Base-by-base conservation (phyloP, 2,329 filamentous ascomycete genomes). In the Scytalidium sp. region DNA sequence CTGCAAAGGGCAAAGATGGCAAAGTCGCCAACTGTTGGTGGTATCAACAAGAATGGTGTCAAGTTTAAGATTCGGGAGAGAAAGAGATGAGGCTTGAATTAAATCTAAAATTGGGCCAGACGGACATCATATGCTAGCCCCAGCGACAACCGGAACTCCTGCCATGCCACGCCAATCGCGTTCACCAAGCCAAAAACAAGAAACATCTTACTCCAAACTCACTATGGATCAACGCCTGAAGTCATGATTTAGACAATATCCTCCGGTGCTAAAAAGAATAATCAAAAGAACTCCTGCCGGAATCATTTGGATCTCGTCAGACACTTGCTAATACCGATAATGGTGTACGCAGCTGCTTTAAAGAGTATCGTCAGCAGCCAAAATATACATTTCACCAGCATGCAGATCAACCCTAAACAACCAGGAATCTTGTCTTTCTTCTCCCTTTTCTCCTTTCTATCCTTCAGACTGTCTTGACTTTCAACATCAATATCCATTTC, bases 401-500 rank as follows among this genome's bases (percentile, higher is more conserved):
- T 75, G 53, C 74, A 76, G 9, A 79, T 57, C 49, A 82, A 56
- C 56, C 79, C 79, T 56, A 83, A 71, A 25, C 79, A 62, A 1
- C 73, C 60, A 79, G 70, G 47, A 75, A 62, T 6, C 71, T 73
- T 47, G 76, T 72, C 53, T 75, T 65, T 47, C 72, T 61, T 54
- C 75, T 77, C 75, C 29, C 55, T 53, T 32, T 47, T 56, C 17
- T 52, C 53, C 45, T 55, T 58, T 25, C 57, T 56, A 2, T 50
- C 49, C 39, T 58, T 62, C 29, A 61, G 29, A 46, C 58, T 63
- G 59, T 55, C 74, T 65, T 85, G 83, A 61, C 81, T 85, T 66
- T 85, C 83, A 4, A 86, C 64, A 56, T 86, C 83, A 32, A 85
- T 67, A 63, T 81, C 83, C 50, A 84, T 78, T 57, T 78, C 75